These are phyloP conservation scores for Colletotrichum karsti DNA, from an alignment of 2,329 filamentous ascomycete genomes.

Conservation along the genomic window DNA sequence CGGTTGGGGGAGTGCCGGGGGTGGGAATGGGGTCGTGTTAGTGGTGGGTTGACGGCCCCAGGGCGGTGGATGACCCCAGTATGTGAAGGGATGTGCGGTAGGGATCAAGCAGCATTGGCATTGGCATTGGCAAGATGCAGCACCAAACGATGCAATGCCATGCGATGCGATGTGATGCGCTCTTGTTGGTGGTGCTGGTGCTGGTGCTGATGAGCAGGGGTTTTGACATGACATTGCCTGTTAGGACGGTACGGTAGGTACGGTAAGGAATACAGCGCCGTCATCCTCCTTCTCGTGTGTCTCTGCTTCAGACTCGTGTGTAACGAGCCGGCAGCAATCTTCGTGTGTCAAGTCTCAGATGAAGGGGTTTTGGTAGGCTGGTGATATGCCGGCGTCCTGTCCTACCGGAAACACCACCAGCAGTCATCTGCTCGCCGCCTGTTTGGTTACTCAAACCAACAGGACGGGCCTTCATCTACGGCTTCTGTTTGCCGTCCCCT, in stretches of 20 bases:
- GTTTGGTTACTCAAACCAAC: neutral
- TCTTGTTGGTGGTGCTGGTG: neutral
- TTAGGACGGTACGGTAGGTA: neutral
- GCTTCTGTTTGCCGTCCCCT: too few species aligned
- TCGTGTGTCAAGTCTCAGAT: conserved; percentile 4
- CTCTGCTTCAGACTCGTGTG: neutral
- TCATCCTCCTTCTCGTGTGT: neutral
- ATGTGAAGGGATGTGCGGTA: conserved; percentile 19
- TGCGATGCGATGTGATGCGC: conserved; percentile 2
- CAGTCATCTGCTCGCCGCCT: neutral
- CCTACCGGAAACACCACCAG: neutral
- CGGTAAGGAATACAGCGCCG: too few species aligned
- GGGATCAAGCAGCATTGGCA: too few species aligned
- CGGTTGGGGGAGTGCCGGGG: neutral
- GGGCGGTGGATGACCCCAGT: conserved; percentile 7
- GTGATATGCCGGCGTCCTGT: neutral
- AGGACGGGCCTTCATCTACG: too few species aligned
- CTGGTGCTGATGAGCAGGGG: neutral
- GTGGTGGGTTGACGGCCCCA: neutral
- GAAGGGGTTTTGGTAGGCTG: neutral
- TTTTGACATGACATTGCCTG: neutral
- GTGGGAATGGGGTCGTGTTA: neutral
- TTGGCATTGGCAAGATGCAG: neutral
- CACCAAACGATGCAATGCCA: neutral
- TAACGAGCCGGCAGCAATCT: neutral